phyloP scores from a whole-genome alignment of 176 grass and related monocot genomes.

The Dactylis glomerata region DNA sequence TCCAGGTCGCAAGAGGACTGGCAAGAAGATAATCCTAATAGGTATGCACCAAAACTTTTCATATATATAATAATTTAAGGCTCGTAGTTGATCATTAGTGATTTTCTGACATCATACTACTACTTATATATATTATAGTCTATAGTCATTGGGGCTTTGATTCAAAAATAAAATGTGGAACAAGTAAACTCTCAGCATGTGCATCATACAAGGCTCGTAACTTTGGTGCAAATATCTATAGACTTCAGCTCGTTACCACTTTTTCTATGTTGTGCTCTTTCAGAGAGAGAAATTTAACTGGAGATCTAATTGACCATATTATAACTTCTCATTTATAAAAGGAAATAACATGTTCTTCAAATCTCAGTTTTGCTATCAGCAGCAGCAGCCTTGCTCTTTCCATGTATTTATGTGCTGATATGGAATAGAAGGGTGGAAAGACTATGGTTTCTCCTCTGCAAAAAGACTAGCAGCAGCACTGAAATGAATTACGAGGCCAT shows the following conservation, averaged over 20 bases:
- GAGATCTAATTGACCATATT: background rate
- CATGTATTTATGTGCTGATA: background rate
- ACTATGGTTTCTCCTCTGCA: background rate
- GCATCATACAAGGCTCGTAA: background rate
- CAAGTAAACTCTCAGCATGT: background rate
- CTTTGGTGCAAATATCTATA: background rate
- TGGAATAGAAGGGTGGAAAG: background rate
- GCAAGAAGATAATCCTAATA: background rate
- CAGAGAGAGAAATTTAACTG: background rate
- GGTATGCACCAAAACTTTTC: background rate
- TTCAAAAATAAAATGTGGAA: background rate
- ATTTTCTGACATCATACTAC: background rate
- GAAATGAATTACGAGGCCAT: conserved; percentile 9
- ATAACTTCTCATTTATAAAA: background rate
- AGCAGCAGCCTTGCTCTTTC: conserved; percentile 5
- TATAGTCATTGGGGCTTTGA: background rate
- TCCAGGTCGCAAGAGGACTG: background rate
- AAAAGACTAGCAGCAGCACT: background rate
- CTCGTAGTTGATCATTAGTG: background rate
- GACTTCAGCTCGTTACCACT: background rate
- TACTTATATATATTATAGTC: background rate
- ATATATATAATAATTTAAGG: no score
- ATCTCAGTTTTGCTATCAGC: conserved; percentile 3
- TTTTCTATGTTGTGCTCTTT: background rate
- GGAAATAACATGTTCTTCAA: background rate